phyloP scores from a whole-genome alignment of 192 early-diverging fungal species.

The Obelidium mucronatum region DNA sequence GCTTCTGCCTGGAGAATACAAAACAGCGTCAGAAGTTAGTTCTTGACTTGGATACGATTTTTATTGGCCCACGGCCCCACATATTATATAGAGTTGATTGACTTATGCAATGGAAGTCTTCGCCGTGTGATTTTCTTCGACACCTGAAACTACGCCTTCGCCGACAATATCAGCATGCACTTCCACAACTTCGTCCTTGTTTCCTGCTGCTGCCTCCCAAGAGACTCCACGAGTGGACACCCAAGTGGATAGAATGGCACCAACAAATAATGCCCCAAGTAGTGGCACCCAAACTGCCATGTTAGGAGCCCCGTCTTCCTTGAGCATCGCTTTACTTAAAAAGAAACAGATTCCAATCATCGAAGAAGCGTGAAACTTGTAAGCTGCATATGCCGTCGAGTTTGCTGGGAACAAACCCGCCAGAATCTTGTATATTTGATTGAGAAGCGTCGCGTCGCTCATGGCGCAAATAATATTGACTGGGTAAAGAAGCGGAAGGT shows the following conservation, averaged over 20 bases:
- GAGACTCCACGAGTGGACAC: not conserved
- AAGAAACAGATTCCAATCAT: slow-evolving; percentile 31
- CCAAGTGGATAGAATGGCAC: not conserved
- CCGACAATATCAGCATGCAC: not conserved
- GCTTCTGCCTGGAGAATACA: too few species aligned
- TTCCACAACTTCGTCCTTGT: not conserved
- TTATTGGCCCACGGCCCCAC: too few species aligned
- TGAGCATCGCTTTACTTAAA: slow-evolving; percentile 21
- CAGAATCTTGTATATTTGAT: slow-evolving; percentile 35
- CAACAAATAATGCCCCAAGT: slow-evolving; percentile 5
- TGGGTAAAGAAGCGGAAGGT: slow-evolving; percentile 13
- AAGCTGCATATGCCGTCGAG: slow-evolving; percentile 27
- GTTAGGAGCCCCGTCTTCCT: not conserved
- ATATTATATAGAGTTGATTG: too few species aligned
- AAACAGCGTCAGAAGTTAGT: too few species aligned
- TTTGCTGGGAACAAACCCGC: slow-evolving; percentile 23
- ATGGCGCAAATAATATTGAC: slow-evolving; percentile 19
- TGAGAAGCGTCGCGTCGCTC: slow-evolving; percentile 31
- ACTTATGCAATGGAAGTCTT: not conserved
- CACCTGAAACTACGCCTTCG: not conserved
- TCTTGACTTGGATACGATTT: too few species aligned
- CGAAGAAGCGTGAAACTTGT: slow-evolving; percentile 18
- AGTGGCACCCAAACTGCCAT: slow-evolving; percentile 23
- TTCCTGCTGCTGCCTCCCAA: not conserved
- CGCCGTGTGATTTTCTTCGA: not conserved